Evolutionary conservation across 768 basidiomycete species (phyloP), one percentile per base, ranked within the genome.

Genomic region (Lactarius trivialis): DNA sequence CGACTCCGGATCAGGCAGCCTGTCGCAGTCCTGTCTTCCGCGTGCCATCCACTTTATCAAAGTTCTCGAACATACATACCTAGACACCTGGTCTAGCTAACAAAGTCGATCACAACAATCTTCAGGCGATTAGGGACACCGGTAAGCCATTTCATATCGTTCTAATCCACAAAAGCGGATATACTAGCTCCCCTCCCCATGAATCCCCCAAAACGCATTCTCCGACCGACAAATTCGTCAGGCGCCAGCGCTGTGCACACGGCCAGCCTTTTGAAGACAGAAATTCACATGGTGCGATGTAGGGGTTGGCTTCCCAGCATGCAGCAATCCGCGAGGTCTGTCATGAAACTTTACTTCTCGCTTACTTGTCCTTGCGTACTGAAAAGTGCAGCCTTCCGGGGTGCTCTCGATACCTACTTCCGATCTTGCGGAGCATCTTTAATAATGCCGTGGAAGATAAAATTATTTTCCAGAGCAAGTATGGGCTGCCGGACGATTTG

Each of bases 231-330:
- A 24, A 48, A 48, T 62, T 28, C 8, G 26, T 30, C 45, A 11
- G 8, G 7, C 34, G 58, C 32, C 51, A 26, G 50, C 33, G 32
- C 24, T 21, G 37, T 7, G 17, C 39, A 19, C 43, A 32, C 52
- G 30, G 39, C 52, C 52, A 36, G 21, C 57, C 28, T 45, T 24
- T 48, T 48, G 24, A 45, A 32, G 41, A 24, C 41, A 48, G 34
- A 63, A 55, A 54, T n/a, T 30, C 30, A n/a, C 54, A 58, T 54
- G 21, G 45, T 37, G 28, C 54, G 33, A 43, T 30, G 36, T 36
- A 32, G 37, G n/a, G 30, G 7, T n/a, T 32, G 37, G 26, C 61
- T 63, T 63, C 61, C 57, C 21, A 28, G 61, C 51, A 55, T 49
- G 21, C 30, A 6, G 12, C 24, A 15, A 49, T 49, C 43, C 33